Evolutionary conservation across 2,329 filamentous ascomycete species (phyloP), one percentile per base, ranked within the genome.

Genomic region (Pseudogymnoascus sp.): DNA sequence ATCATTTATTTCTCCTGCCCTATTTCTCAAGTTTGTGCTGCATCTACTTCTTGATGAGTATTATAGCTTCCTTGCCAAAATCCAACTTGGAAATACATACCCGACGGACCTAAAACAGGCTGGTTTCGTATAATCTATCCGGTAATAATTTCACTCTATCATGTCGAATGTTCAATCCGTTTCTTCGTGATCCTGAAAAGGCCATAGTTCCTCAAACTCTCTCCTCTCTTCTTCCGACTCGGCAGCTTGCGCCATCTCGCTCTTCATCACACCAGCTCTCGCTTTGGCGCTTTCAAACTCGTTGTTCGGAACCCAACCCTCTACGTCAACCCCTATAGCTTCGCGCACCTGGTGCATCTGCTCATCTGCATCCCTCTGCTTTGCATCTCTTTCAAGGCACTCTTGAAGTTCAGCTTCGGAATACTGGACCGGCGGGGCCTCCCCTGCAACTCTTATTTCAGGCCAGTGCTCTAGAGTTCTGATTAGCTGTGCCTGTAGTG

Each of bases 401-500:
- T 64, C 61, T 55, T 63, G 49, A 52, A 62, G 25, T 62, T 67
- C 66, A 42, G 58, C 63, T 59, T 58, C 62, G 52, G 63, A 64
- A 61, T 66, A 67, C 39, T 58, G 45, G 39, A 67, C 33, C 36
- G 61, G 61, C n/a, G 49, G 45, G 60, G 30, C 58, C 25, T 66
- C 64, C 60, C 64, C 61, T 25, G 60, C 23, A 63, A 64, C 62
- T 42, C 45, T 52, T 59, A 67, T 65, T 49, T 66, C 65, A 30
- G 64, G 45, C 66, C 66, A 67, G 11, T 67, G 28, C 41, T 33
- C 33, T 38, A 68, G 5, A 42, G 62, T 65, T 45, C 45, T 62
- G 22, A 67, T 66, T 39, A 67, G 64, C 33, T 68, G 61, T n/a
- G 64, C 63, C 64, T 67, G 61, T 23, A 67, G 64, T 14, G 66